Conservation (phyloP, 768 basidiomycete species). For the Termitomyces sp. region DNA sequence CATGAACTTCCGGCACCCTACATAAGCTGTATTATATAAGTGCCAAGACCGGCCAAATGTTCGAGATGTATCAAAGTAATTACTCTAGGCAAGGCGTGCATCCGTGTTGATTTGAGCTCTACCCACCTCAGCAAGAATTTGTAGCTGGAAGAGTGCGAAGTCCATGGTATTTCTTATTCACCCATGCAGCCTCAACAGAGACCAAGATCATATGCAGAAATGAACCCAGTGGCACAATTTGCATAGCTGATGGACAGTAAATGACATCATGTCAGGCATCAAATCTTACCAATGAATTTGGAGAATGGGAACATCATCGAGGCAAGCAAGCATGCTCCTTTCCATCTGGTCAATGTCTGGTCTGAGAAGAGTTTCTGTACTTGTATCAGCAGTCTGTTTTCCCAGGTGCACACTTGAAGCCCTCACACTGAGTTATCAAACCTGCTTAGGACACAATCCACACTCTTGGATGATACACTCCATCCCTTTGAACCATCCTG, state of each 20-base stretch:
- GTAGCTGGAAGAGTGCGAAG: conserved; percentile 7
- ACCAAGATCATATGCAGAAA: conserved; percentile 11
- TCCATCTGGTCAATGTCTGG: conserved; percentile 25
- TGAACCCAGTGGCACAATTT: conserved; percentile 8
- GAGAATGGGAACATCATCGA: conserved; percentile 25
- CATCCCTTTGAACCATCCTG: neutral
- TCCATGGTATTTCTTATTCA: conserved; percentile 6
- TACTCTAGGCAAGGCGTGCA: neutral
- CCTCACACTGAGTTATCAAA: neutral
- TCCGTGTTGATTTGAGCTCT: neutral
- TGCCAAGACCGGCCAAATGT: too few relatives aligned
- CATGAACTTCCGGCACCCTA: too few relatives aligned
- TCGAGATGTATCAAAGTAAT: too few relatives aligned
- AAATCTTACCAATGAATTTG: conserved; percentile 16
- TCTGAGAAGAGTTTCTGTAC: conserved; percentile 24
- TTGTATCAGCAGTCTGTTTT: conserved; percentile 15
- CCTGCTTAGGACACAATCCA: neutral
- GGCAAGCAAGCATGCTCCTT: conserved; percentile 21
- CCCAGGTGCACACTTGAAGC: neutral
- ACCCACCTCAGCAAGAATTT: neutral
- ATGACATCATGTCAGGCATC: neutral
- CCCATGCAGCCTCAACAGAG: neutral
- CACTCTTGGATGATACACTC: neutral
- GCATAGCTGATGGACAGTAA: conserved; percentile 17
- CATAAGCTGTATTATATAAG: too few relatives aligned